Conservation (phyloP, 768 basidiomycete species). For the Rhodosporidiobolus sp. region DNA sequence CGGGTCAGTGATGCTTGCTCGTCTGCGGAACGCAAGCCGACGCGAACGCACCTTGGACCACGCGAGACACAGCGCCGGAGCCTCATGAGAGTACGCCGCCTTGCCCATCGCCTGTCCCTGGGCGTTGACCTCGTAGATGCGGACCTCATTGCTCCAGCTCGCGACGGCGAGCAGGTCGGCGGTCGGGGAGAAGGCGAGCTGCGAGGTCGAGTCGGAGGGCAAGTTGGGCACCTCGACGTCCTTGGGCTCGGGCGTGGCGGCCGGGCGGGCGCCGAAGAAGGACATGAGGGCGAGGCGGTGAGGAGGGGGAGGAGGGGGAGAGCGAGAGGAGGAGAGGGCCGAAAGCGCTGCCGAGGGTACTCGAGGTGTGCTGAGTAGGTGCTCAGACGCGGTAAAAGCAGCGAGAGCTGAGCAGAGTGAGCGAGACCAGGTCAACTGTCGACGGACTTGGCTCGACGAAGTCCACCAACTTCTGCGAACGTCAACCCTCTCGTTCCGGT, state of each 20-base stretch:
- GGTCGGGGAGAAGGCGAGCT: slow-evolving; percentile 74
- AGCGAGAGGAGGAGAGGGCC: not conserved
- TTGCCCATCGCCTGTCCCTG: slow-evolving; percentile 75
- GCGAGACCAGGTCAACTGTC: too few relatives aligned
- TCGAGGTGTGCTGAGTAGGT: too few relatives aligned
- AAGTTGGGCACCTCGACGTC: slow-evolving; percentile 78
- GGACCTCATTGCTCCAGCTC: slow-evolving; percentile 88
- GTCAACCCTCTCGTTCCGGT: too few relatives aligned
- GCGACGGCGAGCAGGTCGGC: slow-evolving; percentile 88
- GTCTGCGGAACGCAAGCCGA: not conserved
- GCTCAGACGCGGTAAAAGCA: too few relatives aligned
- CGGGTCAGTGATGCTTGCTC: slow-evolving; percentile 4
- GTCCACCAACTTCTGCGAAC: too few relatives aligned
- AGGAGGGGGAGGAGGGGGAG: not conserved
- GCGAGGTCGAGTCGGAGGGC: slow-evolving; percentile 81
- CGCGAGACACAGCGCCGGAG: slow-evolving; percentile 77
- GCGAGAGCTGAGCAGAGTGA: too few relatives aligned
- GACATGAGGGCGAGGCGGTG: slow-evolving; percentile 15
- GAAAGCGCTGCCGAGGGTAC: too few relatives aligned
- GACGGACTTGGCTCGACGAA: too few relatives aligned
- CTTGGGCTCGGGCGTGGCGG: slow-evolving; percentile 56
- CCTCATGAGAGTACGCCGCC: slow-evolving; percentile 86
- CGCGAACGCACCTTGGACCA: slow-evolving; percentile 75
- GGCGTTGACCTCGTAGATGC: slow-evolving; percentile 81
- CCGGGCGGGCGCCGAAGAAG: slow-evolving; percentile 34